Evolutionary conservation across 2,329 filamentous ascomycete genomes (phyloP).

Genomic region (Colletotrichum sp.): DNA sequence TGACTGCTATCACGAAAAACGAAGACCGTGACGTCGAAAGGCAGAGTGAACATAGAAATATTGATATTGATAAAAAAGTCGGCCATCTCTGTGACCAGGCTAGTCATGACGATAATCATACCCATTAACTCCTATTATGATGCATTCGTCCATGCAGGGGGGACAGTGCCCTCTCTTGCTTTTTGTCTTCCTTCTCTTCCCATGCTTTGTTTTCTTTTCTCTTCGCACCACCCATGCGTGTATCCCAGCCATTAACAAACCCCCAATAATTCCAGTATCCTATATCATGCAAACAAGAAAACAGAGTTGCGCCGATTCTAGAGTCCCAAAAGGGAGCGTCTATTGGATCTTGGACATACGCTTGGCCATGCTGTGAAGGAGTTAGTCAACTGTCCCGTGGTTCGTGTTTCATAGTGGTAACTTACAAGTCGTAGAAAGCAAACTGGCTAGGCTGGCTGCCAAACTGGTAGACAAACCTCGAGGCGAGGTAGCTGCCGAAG

Average conservation of each 20-base stretch:
- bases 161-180: neutral
- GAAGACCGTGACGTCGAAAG: neutral
- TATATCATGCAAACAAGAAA: neutral
- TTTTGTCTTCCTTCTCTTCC: neutral
- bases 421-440: slow-evolving; percentile 98
- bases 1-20: neutral
- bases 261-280: neutral
- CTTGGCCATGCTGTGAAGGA: slow-evolving; percentile 66
- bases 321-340: neutral
- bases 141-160: neutral
- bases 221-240: neutral
- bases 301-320: neutral
- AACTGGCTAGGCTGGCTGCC: slow-evolving; percentile 94
- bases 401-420: slow-evolving; percentile 30
- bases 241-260: neutral
- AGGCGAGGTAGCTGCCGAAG: slow-evolving; percentile 94
- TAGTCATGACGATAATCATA: neutral
- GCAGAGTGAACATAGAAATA: neutral
- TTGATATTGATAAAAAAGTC: neutral
- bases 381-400: neutral
- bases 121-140: slow-evolving; percentile 15
- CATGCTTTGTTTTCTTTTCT: neutral
- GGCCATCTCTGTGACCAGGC: neutral
- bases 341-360: slow-evolving; percentile 56
- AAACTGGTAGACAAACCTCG: slow-evolving; percentile 94